Conservation (phyloP, 805 yeast species). For the Yamadazyma paraphyllophila region DNA sequence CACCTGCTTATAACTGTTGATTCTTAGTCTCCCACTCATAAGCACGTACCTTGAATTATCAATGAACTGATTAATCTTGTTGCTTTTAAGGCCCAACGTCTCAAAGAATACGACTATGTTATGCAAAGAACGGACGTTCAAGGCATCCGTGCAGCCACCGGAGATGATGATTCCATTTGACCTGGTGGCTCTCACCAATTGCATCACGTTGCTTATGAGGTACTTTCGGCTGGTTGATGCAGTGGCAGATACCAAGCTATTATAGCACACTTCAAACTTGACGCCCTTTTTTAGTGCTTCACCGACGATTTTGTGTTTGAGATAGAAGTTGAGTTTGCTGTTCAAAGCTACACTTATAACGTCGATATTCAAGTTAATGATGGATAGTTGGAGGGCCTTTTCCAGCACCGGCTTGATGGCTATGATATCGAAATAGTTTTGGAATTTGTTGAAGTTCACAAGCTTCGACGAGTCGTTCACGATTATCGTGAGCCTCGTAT, state of each 20-base stretch:
- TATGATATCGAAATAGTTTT: conserved; percentile 65
- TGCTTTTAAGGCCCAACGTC: conserved; percentile 67
- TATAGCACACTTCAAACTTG: conserved; percentile 74
- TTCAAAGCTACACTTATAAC: conserved; percentile 69
- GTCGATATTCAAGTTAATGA: conserved; percentile 77
- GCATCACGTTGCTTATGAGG: conserved; percentile 68
- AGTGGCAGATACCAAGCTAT: conserved; percentile 45
- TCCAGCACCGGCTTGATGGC: conserved; percentile 82
- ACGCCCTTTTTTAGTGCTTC: conserved; percentile 83
- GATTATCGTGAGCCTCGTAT: conserved; percentile 70
- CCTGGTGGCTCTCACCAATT: conserved; percentile 78
- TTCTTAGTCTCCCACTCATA: conserved; percentile 70
- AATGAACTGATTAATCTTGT: conserved; percentile 58
- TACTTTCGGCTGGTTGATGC: conserved; percentile 46
- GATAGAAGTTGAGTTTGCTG: conserved; percentile 65
- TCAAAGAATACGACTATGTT: conserved; percentile 68
- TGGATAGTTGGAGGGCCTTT: conserved; percentile 70
- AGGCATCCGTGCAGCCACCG: conserved; percentile 63
- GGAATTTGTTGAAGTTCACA: conserved; percentile 53
- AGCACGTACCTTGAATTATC: conserved; percentile 63
- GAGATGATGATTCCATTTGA: conserved; percentile 75
- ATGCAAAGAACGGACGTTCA: conserved; percentile 60
- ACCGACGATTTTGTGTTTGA: conserved; percentile 82
- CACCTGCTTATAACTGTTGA: conserved; percentile 75
- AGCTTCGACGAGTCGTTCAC: conserved; percentile 77